Conservation (phyloP, 805 yeast species). For the Nematodospora valgi region DNA sequence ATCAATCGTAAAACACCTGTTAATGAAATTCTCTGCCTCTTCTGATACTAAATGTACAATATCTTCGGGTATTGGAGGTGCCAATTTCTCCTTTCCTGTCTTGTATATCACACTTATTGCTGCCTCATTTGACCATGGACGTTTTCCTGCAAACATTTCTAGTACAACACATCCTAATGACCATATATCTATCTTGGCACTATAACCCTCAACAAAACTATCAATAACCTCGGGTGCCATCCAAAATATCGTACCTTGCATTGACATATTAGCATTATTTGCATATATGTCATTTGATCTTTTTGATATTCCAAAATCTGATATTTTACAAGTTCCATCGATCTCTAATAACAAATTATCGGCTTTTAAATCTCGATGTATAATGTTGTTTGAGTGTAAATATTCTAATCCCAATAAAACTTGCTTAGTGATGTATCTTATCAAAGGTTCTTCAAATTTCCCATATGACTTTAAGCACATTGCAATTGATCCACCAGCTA, state of each 20-base stretch:
- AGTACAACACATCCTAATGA: constrained; percentile 94
- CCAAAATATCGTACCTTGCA: constrained; percentile 99
- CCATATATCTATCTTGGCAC: constrained; percentile 98
- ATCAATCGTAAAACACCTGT: constrained; percentile 67
- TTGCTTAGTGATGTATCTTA: constrained; percentile 71
- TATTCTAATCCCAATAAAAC: constrained; percentile 84
- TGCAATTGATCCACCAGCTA: constrained; percentile 97
- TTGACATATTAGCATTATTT: constrained; percentile 92
- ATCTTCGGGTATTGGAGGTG: constrained; percentile 97
- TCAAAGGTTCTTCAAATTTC: constrained; percentile 73
- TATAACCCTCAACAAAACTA: constrained; percentile 80
- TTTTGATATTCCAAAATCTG: constrained; percentile 95
- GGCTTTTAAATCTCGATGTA: constrained; percentile 93
- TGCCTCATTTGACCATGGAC: constrained; percentile 97
- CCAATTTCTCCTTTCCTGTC: constrained; percentile 76
- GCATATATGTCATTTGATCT: constrained; percentile 62
- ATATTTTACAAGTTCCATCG: constrained; percentile 92
- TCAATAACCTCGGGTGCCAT: constrained; percentile 99
- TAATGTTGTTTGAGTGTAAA: constrained; percentile 78
- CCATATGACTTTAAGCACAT: constrained; percentile 81
- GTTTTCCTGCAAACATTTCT: constrained; percentile 95
- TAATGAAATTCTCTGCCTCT: constrained; percentile 68
- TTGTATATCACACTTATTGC: constrained; percentile 93
- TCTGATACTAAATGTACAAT: constrained; percentile 59
- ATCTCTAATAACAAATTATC: constrained; percentile 84